These are phyloP conservation scores for Pezicula neosporulosa DNA, from an alignment of 2,329 filamentous ascomycete genomes.

Conservation along the genomic window DNA sequence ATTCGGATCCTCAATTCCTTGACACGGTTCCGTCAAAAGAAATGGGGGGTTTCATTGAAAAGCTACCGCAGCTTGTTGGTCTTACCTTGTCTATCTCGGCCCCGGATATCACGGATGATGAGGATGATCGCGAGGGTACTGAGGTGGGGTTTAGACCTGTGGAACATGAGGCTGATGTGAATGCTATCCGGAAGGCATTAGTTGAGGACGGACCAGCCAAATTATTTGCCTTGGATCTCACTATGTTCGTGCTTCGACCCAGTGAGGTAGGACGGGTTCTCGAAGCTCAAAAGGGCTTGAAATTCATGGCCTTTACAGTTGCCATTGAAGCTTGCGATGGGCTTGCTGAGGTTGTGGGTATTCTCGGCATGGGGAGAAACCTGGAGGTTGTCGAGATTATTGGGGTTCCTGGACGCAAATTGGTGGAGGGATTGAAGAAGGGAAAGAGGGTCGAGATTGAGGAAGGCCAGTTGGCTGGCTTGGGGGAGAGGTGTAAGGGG, in stretches of 20 bases:
- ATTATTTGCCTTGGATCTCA: conserved; percentile 25
- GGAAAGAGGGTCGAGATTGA: conserved; percentile 8
- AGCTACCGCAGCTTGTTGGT: conserved; percentile 7
- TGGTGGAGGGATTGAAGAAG: conserved; percentile 18
- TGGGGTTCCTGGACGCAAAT: conserved; percentile 14
- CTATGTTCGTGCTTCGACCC: conserved; percentile 34
- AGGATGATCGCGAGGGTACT: conserved; percentile 20
- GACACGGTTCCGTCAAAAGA: conserved; percentile 10
- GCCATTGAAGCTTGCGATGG: conserved; percentile 13
- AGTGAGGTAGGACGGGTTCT: conserved; percentile 30
- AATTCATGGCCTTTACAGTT: conserved; percentile 33
- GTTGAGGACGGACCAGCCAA: conserved; percentile 26
- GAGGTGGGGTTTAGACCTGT: conserved; percentile 15
- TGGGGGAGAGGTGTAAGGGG: conserved; percentile 6
- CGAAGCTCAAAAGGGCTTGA: conserved; percentile 29
- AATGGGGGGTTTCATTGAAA: conserved; percentile 10
- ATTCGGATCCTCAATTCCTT: conserved; percentile 27
- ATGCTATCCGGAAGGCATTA: not conserved
- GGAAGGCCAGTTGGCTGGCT: conserved; percentile 5
- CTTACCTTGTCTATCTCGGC: conserved; percentile 13
- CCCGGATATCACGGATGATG: conserved; percentile 17
- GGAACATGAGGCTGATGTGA: not conserved
- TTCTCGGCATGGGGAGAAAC: conserved; percentile 2
- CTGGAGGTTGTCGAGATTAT: conserved; percentile 22
- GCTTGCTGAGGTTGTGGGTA: conserved; percentile 7